Evolutionary conservation across 371 early-diverging fungal species (phyloP).

Genomic region (Haplosporangium sp.): DNA sequence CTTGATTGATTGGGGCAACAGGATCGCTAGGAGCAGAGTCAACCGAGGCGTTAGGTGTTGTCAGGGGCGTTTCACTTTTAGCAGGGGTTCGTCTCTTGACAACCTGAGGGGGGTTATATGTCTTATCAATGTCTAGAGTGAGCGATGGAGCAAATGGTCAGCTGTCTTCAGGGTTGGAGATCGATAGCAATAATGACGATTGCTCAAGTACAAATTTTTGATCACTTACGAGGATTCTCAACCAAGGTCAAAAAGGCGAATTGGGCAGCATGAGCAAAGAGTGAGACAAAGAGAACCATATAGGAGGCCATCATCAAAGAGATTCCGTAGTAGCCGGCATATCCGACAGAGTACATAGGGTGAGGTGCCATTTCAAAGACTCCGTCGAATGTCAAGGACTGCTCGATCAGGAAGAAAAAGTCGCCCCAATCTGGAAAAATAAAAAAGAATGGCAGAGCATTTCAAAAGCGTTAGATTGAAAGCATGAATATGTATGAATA

Average conservation of each 20-base stretch:
- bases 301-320: constrained; percentile 88
- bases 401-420: constrained; percentile 95
- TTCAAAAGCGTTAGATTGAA: neutral
- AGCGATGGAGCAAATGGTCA: no score
- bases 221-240: constrained; percentile 89
- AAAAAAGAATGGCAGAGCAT: neutral
- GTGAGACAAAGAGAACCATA: constrained; percentile 88
- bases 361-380: constrained; percentile 98
- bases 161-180: no score
- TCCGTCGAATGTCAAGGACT: constrained; percentile 90
- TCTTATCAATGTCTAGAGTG: constrained; percentile 84
- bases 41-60: neutral
- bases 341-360: constrained; percentile 98
- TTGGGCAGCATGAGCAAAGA: constrained; percentile 91
- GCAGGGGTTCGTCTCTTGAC: constrained; percentile 59
- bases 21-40: neutral
- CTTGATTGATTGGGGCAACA: neutral
- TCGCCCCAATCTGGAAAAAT: constrained; percentile 91
- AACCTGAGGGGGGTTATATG: constrained; percentile 80
- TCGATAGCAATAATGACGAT: neutral
- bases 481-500: neutral
- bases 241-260: constrained; percentile 90
- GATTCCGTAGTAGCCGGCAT: constrained; percentile 94
- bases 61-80: constrained; percentile 32
- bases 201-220: neutral